Evolutionary conservation across 495 filamentous ascomycete genomes (phyloP).

Genomic region (Diplogelasinospora grovesii): DNA sequence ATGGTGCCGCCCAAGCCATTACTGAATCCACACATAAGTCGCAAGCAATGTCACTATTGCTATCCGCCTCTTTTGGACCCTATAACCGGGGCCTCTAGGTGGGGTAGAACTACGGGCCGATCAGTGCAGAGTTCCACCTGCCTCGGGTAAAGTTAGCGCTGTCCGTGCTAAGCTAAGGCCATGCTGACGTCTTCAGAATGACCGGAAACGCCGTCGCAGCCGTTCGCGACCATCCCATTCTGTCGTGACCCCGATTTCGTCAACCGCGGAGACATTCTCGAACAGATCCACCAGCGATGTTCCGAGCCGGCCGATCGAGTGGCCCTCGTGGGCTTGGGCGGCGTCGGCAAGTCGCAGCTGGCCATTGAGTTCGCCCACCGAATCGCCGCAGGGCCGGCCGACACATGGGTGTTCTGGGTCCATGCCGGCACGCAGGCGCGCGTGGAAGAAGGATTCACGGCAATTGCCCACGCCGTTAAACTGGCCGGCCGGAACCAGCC

Average conservation of each 20-base stretch:
- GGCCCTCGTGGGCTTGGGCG: slow-evolving; percentile 18
- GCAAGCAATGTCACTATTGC: no score
- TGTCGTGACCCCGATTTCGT: slow-evolving; percentile 30
- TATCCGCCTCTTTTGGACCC: slow-evolving; percentile 22
- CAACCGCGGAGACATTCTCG: slow-evolving; percentile 21
- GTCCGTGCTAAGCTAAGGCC: slow-evolving; percentile 1
- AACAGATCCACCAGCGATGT: slow-evolving; percentile 23
- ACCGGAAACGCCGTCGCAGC: slow-evolving; percentile 18
- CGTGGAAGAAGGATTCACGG: slow-evolving; percentile 24
- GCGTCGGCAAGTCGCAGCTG: slow-evolving; percentile 22
- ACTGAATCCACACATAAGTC: no score
- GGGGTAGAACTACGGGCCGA: slow-evolving; percentile 23
- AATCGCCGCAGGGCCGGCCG: neutral
- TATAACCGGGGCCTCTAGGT: slow-evolving; percentile 23
- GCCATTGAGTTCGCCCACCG: slow-evolving; percentile 30
- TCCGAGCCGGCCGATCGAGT: slow-evolving; percentile 9
- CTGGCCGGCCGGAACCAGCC: slow-evolving; percentile 31
- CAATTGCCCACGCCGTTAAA: slow-evolving; percentile 30
- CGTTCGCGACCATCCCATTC: slow-evolving; percentile 26
- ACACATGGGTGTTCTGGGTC: slow-evolving; percentile 6
- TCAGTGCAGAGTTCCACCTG: slow-evolving; percentile 25
- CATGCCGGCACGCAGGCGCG: slow-evolving; percentile 3
- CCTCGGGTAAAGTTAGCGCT: slow-evolving; percentile 23
- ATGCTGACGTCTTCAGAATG: slow-evolving; percentile 21
- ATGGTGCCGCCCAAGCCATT: no score